phyloP scores from a whole-genome alignment of 2,329 filamentous ascomycete species.

The Trichoderma koningii region DNA sequence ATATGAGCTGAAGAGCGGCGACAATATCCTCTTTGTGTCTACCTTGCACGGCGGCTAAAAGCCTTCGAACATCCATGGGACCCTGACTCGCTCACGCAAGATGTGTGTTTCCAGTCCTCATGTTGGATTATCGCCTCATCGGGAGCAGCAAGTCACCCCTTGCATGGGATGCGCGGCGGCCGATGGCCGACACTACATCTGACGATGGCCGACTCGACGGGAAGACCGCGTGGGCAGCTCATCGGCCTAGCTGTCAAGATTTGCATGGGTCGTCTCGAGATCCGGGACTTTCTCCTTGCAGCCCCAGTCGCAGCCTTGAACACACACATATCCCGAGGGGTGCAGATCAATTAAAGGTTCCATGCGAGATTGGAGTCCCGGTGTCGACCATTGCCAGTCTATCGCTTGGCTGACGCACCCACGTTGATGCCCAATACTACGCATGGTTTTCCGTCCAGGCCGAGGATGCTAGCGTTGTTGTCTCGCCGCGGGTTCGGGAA shows the following conservation, averaged over 20 bases:
- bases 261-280: constrained; percentile 5
- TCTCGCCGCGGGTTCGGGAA: not conserved
- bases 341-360: not conserved
- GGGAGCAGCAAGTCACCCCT: constrained; percentile 1
- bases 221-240: too few species aligned
- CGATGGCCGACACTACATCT: constrained; percentile 1
- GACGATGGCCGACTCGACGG: constrained; percentile 11
- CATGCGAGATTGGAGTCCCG: not conserved
- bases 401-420: not conserved
- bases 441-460: constrained; percentile 6
- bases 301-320: not conserved
- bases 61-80: not conserved
- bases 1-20: constrained; percentile 78
- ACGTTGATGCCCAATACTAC: constrained; percentile 9
- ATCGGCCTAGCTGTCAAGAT: not conserved
- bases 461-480: constrained; percentile 13
- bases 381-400: not conserved
- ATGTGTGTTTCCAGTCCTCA: not conserved
- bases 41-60: constrained; percentile 86
- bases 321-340: not conserved
- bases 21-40: constrained; percentile 94
- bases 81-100: not conserved
- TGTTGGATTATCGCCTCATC: not conserved
- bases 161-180: not conserved
- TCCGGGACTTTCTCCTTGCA: not conserved